Evolutionary conservation across 2,329 filamentous ascomycete species (phyloP), one percentile per base, ranked within the genome.

Genomic region (Hirsutella rhossiliensis): DNA sequence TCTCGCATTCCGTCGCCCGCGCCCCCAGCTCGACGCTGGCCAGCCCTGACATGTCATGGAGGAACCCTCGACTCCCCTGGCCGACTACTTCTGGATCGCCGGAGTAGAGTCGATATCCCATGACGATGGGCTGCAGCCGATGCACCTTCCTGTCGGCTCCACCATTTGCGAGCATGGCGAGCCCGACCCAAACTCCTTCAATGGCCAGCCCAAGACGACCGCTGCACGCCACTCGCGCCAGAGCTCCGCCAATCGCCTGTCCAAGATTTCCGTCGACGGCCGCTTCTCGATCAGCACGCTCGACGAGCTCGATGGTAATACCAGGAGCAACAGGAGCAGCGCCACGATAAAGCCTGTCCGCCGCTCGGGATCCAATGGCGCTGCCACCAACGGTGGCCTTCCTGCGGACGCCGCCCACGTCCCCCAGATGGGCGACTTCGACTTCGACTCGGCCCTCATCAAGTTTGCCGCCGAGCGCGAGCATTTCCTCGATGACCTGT

Each of bases 391-490:
- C 32, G 59, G 59, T 37, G 63, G 6, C 34, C 53, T 59, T 38
- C 50, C 34, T 37, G 53, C 32, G 34, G 50, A 50, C 9, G 42
- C 32, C 3, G 42, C 46, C 8, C 37, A 47, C 11, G 34, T 44
- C 19, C 36, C n/a, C 13, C 53, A 68, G 30, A 63, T 75, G 49
- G 66, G 64, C 46, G 87, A 94, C 58, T 87, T 86, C 56, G 92
- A 97, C 62, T 98, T 98, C 56, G 92, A 97, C 60, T 82, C 85
- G 57, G 90, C 92, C 23, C 72, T 98, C 52, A 69, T 88, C 56
- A 97, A 96, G 66, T 98, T 98, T 62, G 88, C 92, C 39, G 84
- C 82, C n/a, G 90, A 97, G 67, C 76, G 92, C 51, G 92, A 98
- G 56, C 84, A 82, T 47, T 98, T 98, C 56, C 70, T 97, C 43